phyloP scores from a whole-genome alignment of 78 protist species.

The Emiliania huxleyi region DNA sequence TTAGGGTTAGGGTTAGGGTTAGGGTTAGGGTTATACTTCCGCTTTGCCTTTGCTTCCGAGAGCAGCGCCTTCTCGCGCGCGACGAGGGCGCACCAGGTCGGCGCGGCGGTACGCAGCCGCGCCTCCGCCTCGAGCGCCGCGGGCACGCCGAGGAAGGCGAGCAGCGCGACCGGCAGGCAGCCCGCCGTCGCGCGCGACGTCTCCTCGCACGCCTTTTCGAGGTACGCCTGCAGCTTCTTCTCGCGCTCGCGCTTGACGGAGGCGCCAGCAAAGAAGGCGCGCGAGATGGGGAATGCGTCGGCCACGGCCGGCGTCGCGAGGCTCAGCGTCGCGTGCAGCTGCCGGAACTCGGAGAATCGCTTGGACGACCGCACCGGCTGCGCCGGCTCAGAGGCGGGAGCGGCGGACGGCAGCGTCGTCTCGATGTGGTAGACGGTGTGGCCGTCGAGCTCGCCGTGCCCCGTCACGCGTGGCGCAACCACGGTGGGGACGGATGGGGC shows the following conservation, averaged over 20 bases:
- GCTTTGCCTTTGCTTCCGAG: too few species aligned
- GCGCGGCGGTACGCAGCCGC: background rate
- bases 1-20: too few species aligned
- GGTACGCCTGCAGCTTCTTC: background rate
- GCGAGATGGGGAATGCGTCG: background rate
- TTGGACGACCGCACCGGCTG: too few species aligned
- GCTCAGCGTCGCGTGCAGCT: background rate
- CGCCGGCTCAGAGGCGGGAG: too few species aligned
- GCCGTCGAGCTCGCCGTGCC: too few species aligned
- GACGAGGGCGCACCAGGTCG: background rate
- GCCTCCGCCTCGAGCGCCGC: background rate
- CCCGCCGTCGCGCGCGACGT: background rate
- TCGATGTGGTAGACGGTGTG: too few species aligned
- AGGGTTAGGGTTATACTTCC: too few species aligned
- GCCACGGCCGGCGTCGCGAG: background rate
- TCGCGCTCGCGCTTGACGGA: background rate
- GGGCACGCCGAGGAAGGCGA: background rate
- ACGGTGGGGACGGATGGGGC: too few species aligned
- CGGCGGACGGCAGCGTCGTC: too few species aligned
- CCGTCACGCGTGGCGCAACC: too few species aligned
- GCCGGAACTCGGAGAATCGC: background rate
- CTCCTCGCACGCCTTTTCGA: too few species aligned
- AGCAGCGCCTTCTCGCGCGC: background rate
- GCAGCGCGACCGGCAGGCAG: background rate
- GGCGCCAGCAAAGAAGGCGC: background rate